These are phyloP conservation scores for Ustilago shanxiensis DNA, from an alignment of 1,284 basidiomycete genomes.

Conservation along the genomic window DNA sequence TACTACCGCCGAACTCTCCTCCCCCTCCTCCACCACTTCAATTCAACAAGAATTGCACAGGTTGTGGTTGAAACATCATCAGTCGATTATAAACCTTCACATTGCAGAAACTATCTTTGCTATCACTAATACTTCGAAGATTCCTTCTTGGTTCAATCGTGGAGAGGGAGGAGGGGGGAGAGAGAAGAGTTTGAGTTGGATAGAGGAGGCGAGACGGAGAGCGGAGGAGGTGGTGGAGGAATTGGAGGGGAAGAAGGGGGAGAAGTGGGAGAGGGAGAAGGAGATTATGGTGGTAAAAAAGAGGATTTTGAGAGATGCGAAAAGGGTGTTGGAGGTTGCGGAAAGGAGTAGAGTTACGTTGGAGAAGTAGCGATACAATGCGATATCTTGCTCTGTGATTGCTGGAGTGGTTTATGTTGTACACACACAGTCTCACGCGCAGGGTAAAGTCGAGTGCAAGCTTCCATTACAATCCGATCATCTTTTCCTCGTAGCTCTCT, in stretches of 20 bases:
- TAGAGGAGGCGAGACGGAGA: conserved; percentile 29
- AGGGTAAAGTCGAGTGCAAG: not conserved
- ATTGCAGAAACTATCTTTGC: conserved; percentile 64
- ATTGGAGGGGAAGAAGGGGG: conserved; percentile 4
- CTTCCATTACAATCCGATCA: not conserved
- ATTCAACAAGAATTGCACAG: conserved; percentile 39
- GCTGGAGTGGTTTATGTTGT: too few relatives aligned
- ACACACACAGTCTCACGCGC: too few relatives aligned
- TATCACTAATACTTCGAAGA: conserved; percentile 17
- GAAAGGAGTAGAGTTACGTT: conserved; percentile 13
- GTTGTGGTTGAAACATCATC: conserved; percentile 54
- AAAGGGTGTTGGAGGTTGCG: conserved; percentile 20
- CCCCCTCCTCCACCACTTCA: not conserved
- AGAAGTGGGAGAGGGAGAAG: conserved; percentile 18
- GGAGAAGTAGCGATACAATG: too few relatives aligned
- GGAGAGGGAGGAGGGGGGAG: not conserved
- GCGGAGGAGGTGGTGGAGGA: conserved; percentile 18
- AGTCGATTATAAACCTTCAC: conserved; percentile 55
- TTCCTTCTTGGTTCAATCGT: not conserved
- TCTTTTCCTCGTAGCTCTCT: conserved; percentile 17
- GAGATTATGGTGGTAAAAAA: conserved; percentile 15
- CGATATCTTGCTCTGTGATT: too few relatives aligned
- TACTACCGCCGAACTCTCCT: conserved; percentile 34
- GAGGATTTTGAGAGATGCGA: conserved; percentile 43
- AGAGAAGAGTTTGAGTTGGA: conserved; percentile 26